Conservation (phyloP, 2,329 filamentous ascomycete species). For the Myriosclerotinia scirpicola region DNA sequence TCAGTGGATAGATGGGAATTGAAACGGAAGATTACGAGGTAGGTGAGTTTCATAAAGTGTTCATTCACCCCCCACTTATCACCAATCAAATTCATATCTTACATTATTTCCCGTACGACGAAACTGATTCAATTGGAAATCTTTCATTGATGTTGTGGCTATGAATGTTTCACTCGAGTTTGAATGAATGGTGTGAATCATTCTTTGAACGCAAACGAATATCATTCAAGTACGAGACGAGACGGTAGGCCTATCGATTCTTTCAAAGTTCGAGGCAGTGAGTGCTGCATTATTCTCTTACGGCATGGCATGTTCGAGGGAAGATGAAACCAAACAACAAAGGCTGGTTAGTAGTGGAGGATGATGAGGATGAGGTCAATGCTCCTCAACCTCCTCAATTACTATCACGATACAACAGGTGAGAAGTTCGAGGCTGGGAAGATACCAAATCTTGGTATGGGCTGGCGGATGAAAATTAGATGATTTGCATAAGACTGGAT, state of each 20-base stretch:
- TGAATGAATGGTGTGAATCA: not conserved
- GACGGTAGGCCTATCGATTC: not conserved
- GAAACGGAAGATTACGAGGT: too few relatives aligned
- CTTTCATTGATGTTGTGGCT: not conserved
- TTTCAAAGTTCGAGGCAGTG: not conserved
- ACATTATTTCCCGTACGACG: constrained; percentile 6
- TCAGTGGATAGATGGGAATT: constrained; percentile 9
- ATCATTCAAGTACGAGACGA: not conserved
- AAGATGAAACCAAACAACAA: constrained; percentile 9
- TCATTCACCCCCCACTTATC: constrained; percentile 7
- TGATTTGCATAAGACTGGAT: too few relatives aligned
- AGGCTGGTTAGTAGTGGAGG: not conserved
- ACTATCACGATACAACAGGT: not conserved
- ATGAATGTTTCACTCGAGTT: not conserved
- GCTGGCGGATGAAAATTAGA: too few relatives aligned
- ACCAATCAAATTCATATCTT: constrained; percentile 1
- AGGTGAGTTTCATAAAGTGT: constrained; percentile 1
- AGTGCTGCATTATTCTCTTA: constrained; percentile 1
- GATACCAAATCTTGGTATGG: too few relatives aligned
- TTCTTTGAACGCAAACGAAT: not conserved
- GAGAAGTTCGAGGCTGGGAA: too few relatives aligned
- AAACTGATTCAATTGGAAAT: not conserved
- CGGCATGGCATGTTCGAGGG: not conserved
- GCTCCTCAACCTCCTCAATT: constrained; percentile 5
- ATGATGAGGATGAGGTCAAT: not conserved